These are phyloP conservation scores for Cyclostephanos invisitatus DNA, from an alignment of 108 stramenopile genomes.

Conservation along the genomic window DNA sequence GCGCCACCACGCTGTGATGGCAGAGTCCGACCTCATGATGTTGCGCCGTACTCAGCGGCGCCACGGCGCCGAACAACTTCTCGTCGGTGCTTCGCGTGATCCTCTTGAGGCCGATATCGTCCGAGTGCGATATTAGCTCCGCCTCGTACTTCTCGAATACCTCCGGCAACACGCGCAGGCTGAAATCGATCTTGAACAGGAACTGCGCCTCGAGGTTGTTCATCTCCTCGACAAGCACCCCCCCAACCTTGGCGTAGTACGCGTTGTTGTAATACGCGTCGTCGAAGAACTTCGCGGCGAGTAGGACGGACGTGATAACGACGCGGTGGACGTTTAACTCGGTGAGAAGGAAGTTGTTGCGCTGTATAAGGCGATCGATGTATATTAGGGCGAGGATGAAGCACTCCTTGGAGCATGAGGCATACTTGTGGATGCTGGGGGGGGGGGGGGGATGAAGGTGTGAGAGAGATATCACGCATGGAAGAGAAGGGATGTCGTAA, in stretches of 20 bases:
- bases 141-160: conserved; percentile 84
- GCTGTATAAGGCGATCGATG: conserved; percentile 96
- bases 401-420: conserved; percentile 95
- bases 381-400: conserved; percentile 97
- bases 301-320: conserved; percentile 91
- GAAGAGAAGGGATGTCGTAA: not conserved
- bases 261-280: conserved; percentile 99
- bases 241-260: conserved; percentile 96
- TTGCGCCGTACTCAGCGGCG: not conserved
- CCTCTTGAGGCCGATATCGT: conserved; percentile 15
- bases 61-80: not conserved
- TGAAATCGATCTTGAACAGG: conserved; percentile 94
- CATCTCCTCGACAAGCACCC: conserved; percentile 85
- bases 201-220: conserved; percentile 96
- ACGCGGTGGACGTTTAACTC: conserved; percentile 97
- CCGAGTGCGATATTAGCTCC: conserved; percentile 74
- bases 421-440: conserved; percentile 93
- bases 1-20: not conserved
- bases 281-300: conserved; percentile 99
- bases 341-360: conserved; percentile 91
- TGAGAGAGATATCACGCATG: not conserved
- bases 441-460: too few relatives aligned
- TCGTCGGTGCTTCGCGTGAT: conserved; percentile 9
- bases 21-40: not conserved
- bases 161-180: conserved; percentile 87